Evolutionary conservation across 2,329 filamentous ascomycete genomes (phyloP), one percentile per base, ranked within the genome.

Genomic region (Leptographium lundbergii): DNA sequence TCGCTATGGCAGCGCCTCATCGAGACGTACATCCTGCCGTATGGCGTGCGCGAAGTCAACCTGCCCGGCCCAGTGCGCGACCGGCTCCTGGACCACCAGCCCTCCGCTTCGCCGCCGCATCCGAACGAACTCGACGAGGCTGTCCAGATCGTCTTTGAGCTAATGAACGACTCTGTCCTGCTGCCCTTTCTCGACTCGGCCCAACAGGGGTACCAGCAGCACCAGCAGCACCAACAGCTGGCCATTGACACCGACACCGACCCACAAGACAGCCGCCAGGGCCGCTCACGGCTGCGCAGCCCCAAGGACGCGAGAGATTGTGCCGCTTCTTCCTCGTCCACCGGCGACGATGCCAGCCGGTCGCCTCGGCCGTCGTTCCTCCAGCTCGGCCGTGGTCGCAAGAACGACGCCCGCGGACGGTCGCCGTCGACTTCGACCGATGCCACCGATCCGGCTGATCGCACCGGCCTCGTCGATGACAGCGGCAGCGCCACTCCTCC

Each of bases 141-240:
- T 24, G 88, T 95, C 27, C 81, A 82, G 62, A 95, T 96, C 62
- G 89, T 96, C 48, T 91, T 92, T 70, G 94, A 97, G 66, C 77
- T 99, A 59, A 97, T 99, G 91, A 95, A 96, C 67, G 94, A 97
- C 70, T 96, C 91, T 4, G 89, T 97, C 0, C 78, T 97, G 57
- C 85, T 96, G 0, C 91, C 92, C 0, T 99, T 97, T 69, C 79
- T 97, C 58, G 92, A 96, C 63, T 81, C 80, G 0, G 52, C 39
- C n/a, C 51, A 42, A 34, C 60, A 59, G 9, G 45, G 51, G n/a
- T 45, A 39, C 42, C 27, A 57, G 24, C 54, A 56, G 14, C 34
- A 55, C 3, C 54, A 56, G 7, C 27, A 22, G 14, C 32, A 55
- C 11, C 13, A 17, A 6, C 53, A 54, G 11, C 54, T 32, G 25